These are phyloP conservation scores for Cytospora piceae DNA, from an alignment of 2,329 filamentous ascomycete genomes.

Conservation along the genomic window DNA sequence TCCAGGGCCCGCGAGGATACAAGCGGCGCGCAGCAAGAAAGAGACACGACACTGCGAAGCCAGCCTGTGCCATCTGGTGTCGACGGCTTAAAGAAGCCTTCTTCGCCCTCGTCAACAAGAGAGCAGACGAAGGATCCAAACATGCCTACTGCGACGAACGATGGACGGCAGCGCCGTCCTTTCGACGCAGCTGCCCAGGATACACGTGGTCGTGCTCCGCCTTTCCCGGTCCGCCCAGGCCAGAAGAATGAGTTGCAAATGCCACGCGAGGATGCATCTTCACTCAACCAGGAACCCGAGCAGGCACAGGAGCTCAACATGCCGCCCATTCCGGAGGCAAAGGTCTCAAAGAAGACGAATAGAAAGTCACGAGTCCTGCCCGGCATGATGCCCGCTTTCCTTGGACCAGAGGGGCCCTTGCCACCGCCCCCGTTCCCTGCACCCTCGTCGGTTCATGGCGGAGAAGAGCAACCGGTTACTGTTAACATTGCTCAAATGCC, in stretches of 20 bases:
- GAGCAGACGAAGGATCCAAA: neutral
- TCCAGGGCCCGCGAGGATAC: neutral
- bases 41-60: neutral
- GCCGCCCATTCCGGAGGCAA: neutral
- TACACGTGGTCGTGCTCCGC: neutral
- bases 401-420: slow-evolving; percentile 1
- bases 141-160: neutral
- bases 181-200: neutral
- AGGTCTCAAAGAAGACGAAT: slow-evolving; percentile 10
- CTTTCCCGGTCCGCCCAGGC: neutral
- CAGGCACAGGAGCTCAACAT: neutral
- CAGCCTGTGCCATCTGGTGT: neutral
- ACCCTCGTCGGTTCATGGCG: neutral
- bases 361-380: slow-evolving; percentile 9
- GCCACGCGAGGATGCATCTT: neutral
- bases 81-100: neutral
- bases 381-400: neutral
- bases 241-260: neutral
- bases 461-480: neutral
- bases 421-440: slow-evolving; percentile 5
- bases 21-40: neutral
- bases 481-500: neutral
- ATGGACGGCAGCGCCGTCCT: neutral
- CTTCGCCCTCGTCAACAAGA: neutral
- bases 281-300: neutral